Percentiles rank a stretch among this genome's conserved stretches.
Conservation (phyloP, 2,329 filamentous ascomycete genomes). For the Emergomyces pasteurianus region DNA sequence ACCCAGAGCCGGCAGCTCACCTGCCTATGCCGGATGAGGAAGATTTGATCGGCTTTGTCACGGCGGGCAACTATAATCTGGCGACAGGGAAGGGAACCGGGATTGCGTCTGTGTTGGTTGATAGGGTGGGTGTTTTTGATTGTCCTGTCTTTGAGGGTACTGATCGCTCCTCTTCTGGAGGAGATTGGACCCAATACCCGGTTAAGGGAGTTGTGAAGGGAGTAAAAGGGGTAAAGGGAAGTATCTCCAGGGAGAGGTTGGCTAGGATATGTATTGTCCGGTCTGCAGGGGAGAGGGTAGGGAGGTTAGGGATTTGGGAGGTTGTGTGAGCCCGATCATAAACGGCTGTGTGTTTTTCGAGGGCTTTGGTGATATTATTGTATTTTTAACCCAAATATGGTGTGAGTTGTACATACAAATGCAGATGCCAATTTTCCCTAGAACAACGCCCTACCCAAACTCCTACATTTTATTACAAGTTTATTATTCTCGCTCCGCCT, state of each 20-base stretch:
- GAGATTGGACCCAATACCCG: background rate
- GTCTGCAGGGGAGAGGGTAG: constrained; percentile 65
- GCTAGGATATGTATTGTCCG: constrained; percentile 58
- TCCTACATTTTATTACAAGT: background rate
- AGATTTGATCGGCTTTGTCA: constrained; percentile 83
- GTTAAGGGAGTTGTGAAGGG: background rate
- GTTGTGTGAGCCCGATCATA: constrained; percentile 20
- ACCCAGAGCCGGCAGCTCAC: constrained; percentile 27
- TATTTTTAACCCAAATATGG: background rate
- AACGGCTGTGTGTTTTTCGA: background rate
- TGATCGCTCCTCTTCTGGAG: background rate
- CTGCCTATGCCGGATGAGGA: constrained; percentile 55
- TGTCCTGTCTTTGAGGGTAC: background rate
- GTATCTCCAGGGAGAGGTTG: constrained; percentile 9
- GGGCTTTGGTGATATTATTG: background rate
- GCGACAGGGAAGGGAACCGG: constrained; percentile 63
- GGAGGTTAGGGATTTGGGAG: constrained; percentile 71
- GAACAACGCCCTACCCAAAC: background rate
- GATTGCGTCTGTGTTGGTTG: constrained; percentile 57
- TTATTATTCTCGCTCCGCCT: background rate
- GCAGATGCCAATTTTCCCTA: too few relatives aligned
- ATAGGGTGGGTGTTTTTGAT: constrained; percentile 37
- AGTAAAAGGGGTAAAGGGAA: background rate
- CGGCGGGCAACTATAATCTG: constrained; percentile 72
- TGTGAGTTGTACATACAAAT: too few relatives aligned